Conservation (phyloP, 441 rosid genomes). For the Erodium moschatum region DNA sequence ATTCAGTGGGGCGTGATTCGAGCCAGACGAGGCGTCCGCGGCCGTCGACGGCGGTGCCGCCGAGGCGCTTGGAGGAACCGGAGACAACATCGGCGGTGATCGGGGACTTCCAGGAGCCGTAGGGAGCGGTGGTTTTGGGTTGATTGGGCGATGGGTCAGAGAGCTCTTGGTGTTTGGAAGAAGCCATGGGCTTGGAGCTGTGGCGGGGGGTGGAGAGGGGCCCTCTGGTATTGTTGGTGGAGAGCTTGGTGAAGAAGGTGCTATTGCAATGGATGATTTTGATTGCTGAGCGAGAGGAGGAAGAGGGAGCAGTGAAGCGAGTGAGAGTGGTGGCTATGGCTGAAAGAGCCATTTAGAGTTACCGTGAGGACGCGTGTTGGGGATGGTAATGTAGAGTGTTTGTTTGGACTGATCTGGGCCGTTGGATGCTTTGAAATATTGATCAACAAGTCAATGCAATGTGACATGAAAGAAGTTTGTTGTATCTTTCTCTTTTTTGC, state of each 20-base stretch:
- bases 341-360: constrained; percentile 21
- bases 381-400: background rate
- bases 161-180: constrained; percentile 21
- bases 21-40: constrained; percentile 71
- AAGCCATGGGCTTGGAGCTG: constrained; percentile 22
- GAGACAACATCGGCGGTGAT: constrained; percentile 81
- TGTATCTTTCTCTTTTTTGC: too few relatives aligned
- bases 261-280: background rate
- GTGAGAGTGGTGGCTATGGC: constrained; percentile 20
- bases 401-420: background rate
- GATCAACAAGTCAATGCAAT: background rate
- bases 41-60: constrained; percentile 59
- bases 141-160: background rate
- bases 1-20: constrained; percentile 78
- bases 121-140: constrained; percentile 45
- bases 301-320: constrained; percentile 26
- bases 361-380: background rate
- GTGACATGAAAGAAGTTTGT: too few relatives aligned
- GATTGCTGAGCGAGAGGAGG: constrained; percentile 10
- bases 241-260: constrained; percentile 3
- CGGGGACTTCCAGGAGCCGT: constrained; percentile 95
- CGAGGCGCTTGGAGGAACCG: constrained; percentile 74
- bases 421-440: background rate
- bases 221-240: background rate
- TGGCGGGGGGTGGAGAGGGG: background rate